Base-by-base conservation (phyloP, 345 rosid species). In the Camelina hispida region DNA sequence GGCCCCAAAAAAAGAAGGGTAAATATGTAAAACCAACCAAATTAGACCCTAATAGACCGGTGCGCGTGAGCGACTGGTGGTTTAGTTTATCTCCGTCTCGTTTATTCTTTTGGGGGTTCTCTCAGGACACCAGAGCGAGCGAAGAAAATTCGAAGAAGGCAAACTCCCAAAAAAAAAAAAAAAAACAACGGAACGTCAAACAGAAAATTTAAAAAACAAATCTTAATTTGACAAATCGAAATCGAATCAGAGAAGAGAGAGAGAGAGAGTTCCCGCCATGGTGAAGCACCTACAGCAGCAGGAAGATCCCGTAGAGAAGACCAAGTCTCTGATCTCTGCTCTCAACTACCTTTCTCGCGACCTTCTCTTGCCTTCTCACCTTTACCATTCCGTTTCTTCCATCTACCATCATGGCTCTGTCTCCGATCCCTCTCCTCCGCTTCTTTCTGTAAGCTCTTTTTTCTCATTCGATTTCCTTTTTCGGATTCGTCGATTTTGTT, bases 311-410 rank as follows among this genome's bases (percentile, higher is more conserved):
- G 56, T 78, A 0, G 79, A 84, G 62, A 82, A 84, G 84, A 72
- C 95, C 1, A 89, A 85, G 74, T 82, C 90, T 52, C 82, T 93
- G 78, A 88, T 93, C 74, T 86, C 76, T 58, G 95, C 98, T 58
- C 93, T 93, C 59, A 88, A 82, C 62, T 80, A 87, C 66, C 85
- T 93, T 79, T 90, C 98, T 44, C 88, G 98, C 17, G 78, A 90
- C 83, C 90, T 93, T 65, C 95, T 90, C 54, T 76, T 93, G 32
- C 95, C 98, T 73, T 86, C 85, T 43, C 82, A 90, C 47, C 79
- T 90, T 15, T 66, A 83, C 71, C 75, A 72, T 72, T 53, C 83
- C 66, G 93, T 90, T 73, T 87, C 89, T 38, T 85, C 93, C 20
- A 90, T 93, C 76, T 87, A 85, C 71, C 63, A 57, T 65, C 63